Base-by-base conservation (phyloP, 2,329 filamentous ascomycete species). In the Calonectria multiphialidica region DNA sequence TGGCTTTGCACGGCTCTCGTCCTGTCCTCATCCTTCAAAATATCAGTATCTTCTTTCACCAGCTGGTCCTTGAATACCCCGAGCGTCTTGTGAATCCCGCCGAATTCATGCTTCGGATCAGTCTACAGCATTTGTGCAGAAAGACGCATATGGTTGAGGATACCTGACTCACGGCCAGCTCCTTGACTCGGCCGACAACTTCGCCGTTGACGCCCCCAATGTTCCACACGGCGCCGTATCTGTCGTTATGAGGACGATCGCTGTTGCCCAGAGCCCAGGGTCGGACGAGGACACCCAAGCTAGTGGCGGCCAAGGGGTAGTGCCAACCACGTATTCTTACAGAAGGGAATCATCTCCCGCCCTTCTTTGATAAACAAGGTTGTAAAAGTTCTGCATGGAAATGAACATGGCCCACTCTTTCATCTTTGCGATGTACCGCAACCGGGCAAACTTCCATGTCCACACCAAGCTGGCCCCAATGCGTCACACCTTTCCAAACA, bases 21-120 rank as follows among this genome's bases (percentile, higher is more conserved):
- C 75, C 87, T 73, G 81, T 93, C 93, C 33, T 88, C 84, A 80
- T 91, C 90, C 81, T 93, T 91, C 33, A 93, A 81, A 77, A 90
- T 91, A 74, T 86, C 85, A 74, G 89, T 87, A 78, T 93, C 91
- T 73, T 93, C 90, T 1, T 88, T 86, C 0, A 85, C 88, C 73
- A 93, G 79, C 67, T 85, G 85, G 73, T 87, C 87, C 10, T 82
- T 83, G n/a, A 82, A 77, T 0, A 84, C 82, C 16, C 84, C 83
- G 63, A 92, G 84, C 4, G 90, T 90, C 83, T 93, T 90, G 50
- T 93, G 89, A 66, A 93, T 88, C 33, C 84, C 33, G 87, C 83
- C 72, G 85, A 92, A 75, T 86, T 88, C 76, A 93, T 86, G 0
- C 91, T 91, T 66, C 93, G 84, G 76, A 93, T 93, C 2, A 91